Evolutionary conservation across 23 red algal genomes (phyloP).

Genomic region (Agarophyton chilense): DNA sequence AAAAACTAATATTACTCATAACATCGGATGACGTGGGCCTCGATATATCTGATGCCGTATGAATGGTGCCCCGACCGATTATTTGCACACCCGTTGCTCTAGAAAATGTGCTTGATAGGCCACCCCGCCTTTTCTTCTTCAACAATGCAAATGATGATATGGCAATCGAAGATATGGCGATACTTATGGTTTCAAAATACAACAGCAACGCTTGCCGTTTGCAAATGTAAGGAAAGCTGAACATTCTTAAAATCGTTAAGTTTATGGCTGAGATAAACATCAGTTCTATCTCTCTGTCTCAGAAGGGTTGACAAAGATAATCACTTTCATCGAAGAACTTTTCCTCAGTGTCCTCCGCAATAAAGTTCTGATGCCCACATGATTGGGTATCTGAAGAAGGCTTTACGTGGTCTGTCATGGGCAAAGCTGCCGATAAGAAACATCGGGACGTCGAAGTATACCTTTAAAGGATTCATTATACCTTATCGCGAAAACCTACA

Average conservation of each 20-base stretch:
- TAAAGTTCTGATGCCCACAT: slow-evolving; percentile 9
- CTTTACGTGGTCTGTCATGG: background rate
- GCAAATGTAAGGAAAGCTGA: background rate
- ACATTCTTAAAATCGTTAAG: background rate
- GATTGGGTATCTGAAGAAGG: background rate
- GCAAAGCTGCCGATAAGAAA: background rate
- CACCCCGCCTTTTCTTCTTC: slow-evolving; percentile 28
- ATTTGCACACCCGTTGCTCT: too few species aligned
- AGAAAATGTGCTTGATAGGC: background rate
- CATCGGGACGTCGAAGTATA: background rate
- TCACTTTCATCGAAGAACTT: background rate
- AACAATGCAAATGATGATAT: slow-evolving; percentile 14
- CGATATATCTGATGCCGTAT: too few species aligned
- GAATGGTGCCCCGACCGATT: too few species aligned
- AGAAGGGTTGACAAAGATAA: background rate
- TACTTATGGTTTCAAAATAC: background rate
- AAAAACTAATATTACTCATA: too few species aligned
- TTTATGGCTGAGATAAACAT: background rate
- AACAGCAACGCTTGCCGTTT: background rate
- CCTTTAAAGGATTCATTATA: background rate
- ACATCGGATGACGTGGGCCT: too few species aligned
- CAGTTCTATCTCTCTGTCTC: background rate
- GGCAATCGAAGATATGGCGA: slow-evolving; percentile 11
- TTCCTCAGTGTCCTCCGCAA: background rate
- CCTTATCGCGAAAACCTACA: background rate